Evolutionary conservation across 306 rosid species (phyloP), one percentile per base, ranked within the genome.

Genomic region (Coriaria nepalensis): DNA sequence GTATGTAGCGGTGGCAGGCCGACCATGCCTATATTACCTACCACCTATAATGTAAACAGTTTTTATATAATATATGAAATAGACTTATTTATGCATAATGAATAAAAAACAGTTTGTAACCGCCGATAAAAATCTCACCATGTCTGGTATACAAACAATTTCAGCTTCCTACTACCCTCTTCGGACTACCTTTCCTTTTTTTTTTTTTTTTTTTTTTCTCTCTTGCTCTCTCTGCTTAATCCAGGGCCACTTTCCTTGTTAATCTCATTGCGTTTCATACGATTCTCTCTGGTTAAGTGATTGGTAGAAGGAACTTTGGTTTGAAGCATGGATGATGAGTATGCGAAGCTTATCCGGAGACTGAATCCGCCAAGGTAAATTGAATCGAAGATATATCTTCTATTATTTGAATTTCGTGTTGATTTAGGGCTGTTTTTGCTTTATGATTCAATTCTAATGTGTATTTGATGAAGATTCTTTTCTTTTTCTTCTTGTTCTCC

Each of bases 321-420:
- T 40, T 41, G 39, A 40, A 50, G 36, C 7, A 77, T 70, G 81
- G 81, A 78, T 20, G 78, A 68, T 56, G 85, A 78, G 61, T 78
- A 61, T 61, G 71, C 71, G 6, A 78, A 78, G 64, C 74, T 78
- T 45, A 61, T 78, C 56, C 64, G 81, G 75, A 62, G 85, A 66
- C 60, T 78, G 68, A 78, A 78, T 68, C 81, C 85, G 13, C 85
- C 85, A 11, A 68, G 81, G 85, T 78, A 10, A 12, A 46, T 45
- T 35, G 20, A 20, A 20, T 20, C 3, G 29, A 1, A 20, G 29
- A 20, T 20, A 20, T 20, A 1, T 12, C 13, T 6, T n/a, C 13
- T n/a, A 6, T 10, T 36, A 7, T 43, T 14, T 37, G 14, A 29
- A 7, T 57, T 43, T 33, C 56, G 29, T 39, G 9, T 7, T 20